Evolutionary conservation across 768 basidiomycete genomes (phyloP).

Genomic region (Podaxis sp.): DNA sequence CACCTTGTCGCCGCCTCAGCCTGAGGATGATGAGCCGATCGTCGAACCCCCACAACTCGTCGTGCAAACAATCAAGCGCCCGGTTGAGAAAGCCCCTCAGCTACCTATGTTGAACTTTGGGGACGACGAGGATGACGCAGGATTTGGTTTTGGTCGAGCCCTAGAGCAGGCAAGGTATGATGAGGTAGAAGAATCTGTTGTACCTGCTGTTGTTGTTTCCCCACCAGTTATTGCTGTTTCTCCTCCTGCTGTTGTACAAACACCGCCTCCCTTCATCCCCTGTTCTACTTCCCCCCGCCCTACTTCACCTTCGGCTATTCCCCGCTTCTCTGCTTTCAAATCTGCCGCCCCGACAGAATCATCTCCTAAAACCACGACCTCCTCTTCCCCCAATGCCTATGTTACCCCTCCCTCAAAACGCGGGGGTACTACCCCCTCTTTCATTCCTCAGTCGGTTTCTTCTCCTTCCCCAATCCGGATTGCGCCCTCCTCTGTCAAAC

Average conservation of each 20-base stretch:
- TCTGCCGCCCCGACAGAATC: constrained; percentile 30
- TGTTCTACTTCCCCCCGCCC: constrained; percentile 25
- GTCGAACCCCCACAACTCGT: constrained; percentile 28
- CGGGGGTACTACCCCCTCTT: constrained; percentile 46
- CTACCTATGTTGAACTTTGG: constrained; percentile 37
- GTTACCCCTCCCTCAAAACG: constrained; percentile 57
- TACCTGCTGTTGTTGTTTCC: constrained; percentile 17
- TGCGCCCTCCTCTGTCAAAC: constrained; percentile 25
- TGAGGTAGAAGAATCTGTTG: constrained; percentile 19
- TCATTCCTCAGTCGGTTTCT: constrained; percentile 59
- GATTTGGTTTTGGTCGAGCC: constrained; percentile 36
- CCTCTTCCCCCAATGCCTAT: constrained; percentile 32
- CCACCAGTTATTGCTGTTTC: constrained; percentile 8
- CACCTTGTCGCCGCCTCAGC: constrained; percentile 64
- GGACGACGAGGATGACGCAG: constrained; percentile 27
- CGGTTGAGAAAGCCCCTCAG: constrained; percentile 30
- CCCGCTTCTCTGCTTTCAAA: constrained; percentile 37
- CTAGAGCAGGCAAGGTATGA: constrained; percentile 10
- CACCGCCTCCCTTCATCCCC: constrained; percentile 33
- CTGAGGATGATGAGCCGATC: constrained; percentile 31
- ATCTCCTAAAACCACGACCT: background rate
- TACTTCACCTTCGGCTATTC: constrained; percentile 51
- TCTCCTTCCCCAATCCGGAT: constrained; percentile 43
- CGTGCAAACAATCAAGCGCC: constrained; percentile 22
- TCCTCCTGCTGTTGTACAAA: constrained; percentile 21